These are phyloP conservation scores for Phoma herbarum DNA, from an alignment of 2,329 filamentous ascomycete species.

Conservation along the genomic window DNA sequence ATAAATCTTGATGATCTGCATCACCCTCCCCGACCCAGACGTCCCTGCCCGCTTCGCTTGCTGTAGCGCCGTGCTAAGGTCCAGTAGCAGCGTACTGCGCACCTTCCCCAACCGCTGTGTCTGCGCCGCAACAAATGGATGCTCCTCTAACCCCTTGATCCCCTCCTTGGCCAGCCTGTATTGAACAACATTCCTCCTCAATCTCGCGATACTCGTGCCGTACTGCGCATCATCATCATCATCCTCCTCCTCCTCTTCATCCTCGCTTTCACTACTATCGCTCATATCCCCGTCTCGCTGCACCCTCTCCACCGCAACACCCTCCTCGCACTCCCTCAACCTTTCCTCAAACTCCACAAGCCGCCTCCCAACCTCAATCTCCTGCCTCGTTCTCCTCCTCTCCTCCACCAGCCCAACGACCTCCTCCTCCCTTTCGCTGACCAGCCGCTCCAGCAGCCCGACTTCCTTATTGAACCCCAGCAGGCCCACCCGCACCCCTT, in stretches of 20 bases:
- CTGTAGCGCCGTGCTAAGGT: conserved; percentile 70
- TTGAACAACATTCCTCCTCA: conserved; percentile 66
- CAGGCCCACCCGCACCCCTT: conserved; percentile 86
- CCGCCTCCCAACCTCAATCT: conserved; percentile 68
- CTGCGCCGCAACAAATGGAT: conserved; percentile 71
- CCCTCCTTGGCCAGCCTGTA: conserved; percentile 65
- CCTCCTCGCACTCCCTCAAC: conserved; percentile 60
- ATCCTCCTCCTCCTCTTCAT: conserved; percentile 47
- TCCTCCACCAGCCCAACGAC: conserved; percentile 71
- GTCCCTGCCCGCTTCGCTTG: conserved; percentile 59
- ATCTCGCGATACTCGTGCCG: conserved; percentile 50
- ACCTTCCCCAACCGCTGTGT: conserved; percentile 65
- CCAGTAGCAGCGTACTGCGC: conserved; percentile 69
- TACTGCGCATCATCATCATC: conserved; percentile 43
- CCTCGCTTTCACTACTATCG: conserved; percentile 43
- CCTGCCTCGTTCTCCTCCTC: conserved; percentile 71
- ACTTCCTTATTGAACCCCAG: conserved; percentile 86
- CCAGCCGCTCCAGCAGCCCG: conserved; percentile 73
- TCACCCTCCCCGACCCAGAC: conserved; percentile 53
- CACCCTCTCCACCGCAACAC: conserved; percentile 19
- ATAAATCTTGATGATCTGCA: conserved; percentile 69
- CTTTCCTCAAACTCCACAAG: conserved; percentile 74
- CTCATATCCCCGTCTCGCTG: conserved; percentile 37
- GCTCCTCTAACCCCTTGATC: conserved; percentile 61
- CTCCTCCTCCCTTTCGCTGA: conserved; percentile 70